These are phyloP conservation scores for Jacaranda mimosifolia DNA, from an alignment of 257 asterid genomes.

Conservation along the genomic window DNA sequence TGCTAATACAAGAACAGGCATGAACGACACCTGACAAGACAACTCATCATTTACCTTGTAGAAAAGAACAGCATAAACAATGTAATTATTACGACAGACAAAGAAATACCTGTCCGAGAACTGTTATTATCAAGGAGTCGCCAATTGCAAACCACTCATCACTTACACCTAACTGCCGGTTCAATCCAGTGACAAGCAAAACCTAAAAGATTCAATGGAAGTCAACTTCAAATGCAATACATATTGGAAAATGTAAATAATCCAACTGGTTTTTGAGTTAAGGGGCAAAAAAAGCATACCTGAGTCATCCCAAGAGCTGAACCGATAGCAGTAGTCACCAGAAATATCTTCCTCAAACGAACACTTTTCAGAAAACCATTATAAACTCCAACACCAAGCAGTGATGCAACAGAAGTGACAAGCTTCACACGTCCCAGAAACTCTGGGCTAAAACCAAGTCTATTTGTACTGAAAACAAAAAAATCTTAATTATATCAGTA, in stretches of 20 bases:
- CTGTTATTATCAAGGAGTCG: conserved; percentile 91
- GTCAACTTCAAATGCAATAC: conserved; percentile 30
- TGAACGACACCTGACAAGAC: conserved; percentile 79
- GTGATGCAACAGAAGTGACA: conserved; percentile 91
- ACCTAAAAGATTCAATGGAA: conserved; percentile 56
- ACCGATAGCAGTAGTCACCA: conserved; percentile 76
- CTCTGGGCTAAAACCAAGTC: conserved; percentile 92
- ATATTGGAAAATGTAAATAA: not conserved
- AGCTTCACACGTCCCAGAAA: conserved; percentile 98
- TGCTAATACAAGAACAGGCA: conserved; percentile 99
- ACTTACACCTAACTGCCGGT: conserved; percentile 78
- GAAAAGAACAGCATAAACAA: conserved; percentile 21
- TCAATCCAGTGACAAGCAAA: conserved; percentile 86
- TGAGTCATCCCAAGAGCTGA: conserved; percentile 93
- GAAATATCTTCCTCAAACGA: conserved; percentile 82
- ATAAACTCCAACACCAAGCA: conserved; percentile 90
- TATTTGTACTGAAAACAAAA: conserved; percentile 73
- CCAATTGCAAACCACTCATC: conserved; percentile 99
- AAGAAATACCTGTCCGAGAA: conserved; percentile 81
- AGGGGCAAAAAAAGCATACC: conserved; percentile 46
- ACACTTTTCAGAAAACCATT: conserved; percentile 85
- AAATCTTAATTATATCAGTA: conserved; percentile 25
- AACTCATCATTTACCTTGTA: conserved; percentile 13
- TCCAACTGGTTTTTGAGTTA: conserved; percentile 14
- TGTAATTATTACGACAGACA: not conserved